A percentile compares a stretch with the other conserved stretches of the same genome.
Conservation (phyloP, 2,329 filamentous ascomycete genomes). For the Emericellopsis cladophorae region DNA sequence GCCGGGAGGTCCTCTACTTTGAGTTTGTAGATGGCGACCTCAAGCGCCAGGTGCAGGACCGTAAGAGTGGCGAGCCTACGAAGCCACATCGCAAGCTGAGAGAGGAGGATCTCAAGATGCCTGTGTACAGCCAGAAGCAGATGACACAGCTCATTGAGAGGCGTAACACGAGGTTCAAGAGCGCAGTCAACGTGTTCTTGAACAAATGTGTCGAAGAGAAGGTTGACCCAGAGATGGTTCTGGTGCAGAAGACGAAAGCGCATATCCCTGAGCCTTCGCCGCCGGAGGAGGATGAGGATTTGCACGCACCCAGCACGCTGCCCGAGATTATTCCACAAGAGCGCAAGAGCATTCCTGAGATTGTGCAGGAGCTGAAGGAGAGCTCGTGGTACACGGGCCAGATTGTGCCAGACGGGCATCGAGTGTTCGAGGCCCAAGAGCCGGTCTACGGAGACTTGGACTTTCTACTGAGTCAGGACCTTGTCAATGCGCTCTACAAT, state of each 20-base stretch:
- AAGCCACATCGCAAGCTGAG: conserved; percentile 55
- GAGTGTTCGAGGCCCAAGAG: conserved; percentile 77
- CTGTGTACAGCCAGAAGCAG: conserved; percentile 84
- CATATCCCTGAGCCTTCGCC: conserved; percentile 50
- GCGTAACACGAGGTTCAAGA: conserved; percentile 70
- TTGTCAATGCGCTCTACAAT: conserved; percentile 96
- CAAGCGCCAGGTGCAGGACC: conserved; percentile 62
- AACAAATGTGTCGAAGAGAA: conserved; percentile 55
- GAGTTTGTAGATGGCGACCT: conserved; percentile 89
- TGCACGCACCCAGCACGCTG: conserved; percentile 28
- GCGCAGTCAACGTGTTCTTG: conserved; percentile 65
- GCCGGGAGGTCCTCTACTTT: conserved; percentile 68
- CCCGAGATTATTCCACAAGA: conserved; percentile 68
- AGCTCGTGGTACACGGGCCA: conserved; percentile 84
- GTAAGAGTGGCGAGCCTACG: conserved; percentile 60
- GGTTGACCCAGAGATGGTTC: conserved; percentile 52
- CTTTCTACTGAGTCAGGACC: conserved; percentile 75
- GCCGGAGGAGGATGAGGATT: conserved; percentile 16
- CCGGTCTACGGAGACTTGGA: conserved; percentile 72
- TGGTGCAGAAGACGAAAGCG: conserved; percentile 44
- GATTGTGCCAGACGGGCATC: conserved; percentile 85
- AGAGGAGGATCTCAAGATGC: conserved; percentile 79
- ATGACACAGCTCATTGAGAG: conserved; percentile 84
- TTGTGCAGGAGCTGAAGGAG: conserved; percentile 70
- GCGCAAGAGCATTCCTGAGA: conserved; percentile 69